These are phyloP conservation scores for Rhizophagus sp. DNA, from an alignment of 192 early-diverging fungal genomes.

Conservation along the genomic window DNA sequence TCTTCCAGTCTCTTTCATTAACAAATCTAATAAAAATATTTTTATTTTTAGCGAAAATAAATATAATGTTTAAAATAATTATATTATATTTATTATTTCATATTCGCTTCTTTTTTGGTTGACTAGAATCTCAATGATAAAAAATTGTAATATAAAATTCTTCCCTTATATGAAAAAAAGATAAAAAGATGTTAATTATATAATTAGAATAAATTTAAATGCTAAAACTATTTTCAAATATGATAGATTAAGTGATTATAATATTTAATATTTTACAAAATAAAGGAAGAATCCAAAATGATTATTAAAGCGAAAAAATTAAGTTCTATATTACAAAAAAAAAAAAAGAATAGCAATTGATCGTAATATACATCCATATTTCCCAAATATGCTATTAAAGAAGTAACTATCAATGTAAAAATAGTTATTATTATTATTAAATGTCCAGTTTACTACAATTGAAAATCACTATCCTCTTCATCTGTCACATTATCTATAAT, in stretches of 20 bases:
- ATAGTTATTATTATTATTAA: not conserved
- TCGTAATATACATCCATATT: too few species aligned
- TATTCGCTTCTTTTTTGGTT: too few species aligned
- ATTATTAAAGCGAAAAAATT: not conserved
- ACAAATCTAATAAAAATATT: too few species aligned
- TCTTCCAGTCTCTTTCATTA: too few species aligned
- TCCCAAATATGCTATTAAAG: too few species aligned
- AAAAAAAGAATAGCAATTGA: too few species aligned
- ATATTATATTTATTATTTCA: too few species aligned
- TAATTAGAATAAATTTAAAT: not conserved
- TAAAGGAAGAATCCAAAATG: not conserved
- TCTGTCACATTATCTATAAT: conserved; percentile 5
- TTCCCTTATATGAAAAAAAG: not conserved
- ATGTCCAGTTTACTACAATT: not conserved
- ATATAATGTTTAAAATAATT: too few species aligned
- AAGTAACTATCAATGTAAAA: too few species aligned
- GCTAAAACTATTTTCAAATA: not conserved
- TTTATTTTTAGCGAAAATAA: too few species aligned
- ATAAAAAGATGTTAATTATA: not conserved
- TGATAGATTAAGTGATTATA: not conserved
- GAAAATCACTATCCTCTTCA: conserved; percentile 23
- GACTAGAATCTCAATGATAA: too few species aligned
- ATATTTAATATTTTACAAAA: not conserved
- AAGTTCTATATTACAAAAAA: not conserved
- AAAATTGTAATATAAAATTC: too few species aligned